Conservation (phyloP, 208 protist species). For the Trichomonas vaginalis region DNA sequence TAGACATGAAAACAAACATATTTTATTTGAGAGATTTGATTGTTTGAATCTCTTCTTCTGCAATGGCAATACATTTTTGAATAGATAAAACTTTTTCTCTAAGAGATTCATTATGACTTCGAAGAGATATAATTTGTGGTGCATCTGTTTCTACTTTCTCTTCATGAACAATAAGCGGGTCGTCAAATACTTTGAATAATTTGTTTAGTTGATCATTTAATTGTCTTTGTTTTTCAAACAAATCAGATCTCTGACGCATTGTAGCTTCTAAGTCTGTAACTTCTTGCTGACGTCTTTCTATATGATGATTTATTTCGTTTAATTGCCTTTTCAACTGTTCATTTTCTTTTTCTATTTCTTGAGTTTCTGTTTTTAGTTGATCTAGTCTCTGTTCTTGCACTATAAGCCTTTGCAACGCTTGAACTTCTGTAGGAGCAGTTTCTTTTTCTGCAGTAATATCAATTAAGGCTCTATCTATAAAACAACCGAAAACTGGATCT, state of each 20-base stretch:
- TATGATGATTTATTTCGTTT: neutral
- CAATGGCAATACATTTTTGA: neutral
- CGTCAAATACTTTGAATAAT: neutral
- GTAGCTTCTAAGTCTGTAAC: neutral
- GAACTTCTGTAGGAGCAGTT: neutral
- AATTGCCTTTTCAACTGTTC: neutral
- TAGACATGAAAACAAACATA: neutral
- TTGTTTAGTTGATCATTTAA: neutral
- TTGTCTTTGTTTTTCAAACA: neutral
- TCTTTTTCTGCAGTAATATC: neutral
- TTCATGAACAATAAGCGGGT: neutral
- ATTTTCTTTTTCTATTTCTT: neutral
- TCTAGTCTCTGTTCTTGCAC: neutral
- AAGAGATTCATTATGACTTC: neutral
- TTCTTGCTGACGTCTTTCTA: neutral
- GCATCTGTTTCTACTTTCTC: neutral
- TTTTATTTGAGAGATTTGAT: neutral
- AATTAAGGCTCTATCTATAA: neutral
- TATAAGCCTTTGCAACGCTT: neutral
- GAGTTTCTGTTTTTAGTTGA: neutral
- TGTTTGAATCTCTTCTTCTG: conserved; percentile 17
- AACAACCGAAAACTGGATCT: neutral
- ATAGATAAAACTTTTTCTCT: neutral
- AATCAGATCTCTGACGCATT: neutral
- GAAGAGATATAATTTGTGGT: neutral